Base-by-base conservation (phyloP, 1,284 basidiomycete species). In the Cryptococcus sp. region DNA sequence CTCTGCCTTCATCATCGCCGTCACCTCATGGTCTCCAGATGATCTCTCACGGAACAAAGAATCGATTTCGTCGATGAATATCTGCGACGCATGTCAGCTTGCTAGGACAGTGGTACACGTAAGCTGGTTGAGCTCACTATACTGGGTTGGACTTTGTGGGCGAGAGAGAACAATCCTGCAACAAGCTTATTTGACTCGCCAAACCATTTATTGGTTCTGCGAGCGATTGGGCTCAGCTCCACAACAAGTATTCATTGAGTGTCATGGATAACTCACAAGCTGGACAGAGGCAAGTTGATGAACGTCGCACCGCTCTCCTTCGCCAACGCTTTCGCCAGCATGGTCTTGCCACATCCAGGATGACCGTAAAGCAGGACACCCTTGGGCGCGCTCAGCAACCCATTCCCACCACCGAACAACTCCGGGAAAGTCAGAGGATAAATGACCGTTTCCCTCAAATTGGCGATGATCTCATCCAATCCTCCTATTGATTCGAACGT, bases 1-100 rank as follows among this genome's bases (percentile, higher is more conserved):
- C 75, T 99, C 95, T 1, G 95, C 95, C 81, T 99, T 99, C 87
- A 99, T 96, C 93, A 98, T 98, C 5, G 89, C 92, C 25, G 93
- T 98, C 48, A 94, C 95, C 73, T 99, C 96, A 78, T 99, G 96
- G 72, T 99, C 96, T 13, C 89, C 88, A 54, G 87, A 85, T 13
- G 81, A 81, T 62, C 96, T 83, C 76, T 97, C 92, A 56, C 95
- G 83, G 77, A 99, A 81, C 78, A 99, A 93, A 8, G 90, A 91
- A 74, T 90, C 88, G 59, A 90, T 89, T 77, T 90, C 88, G 75
- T 90, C 88, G 70, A 90, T 89, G 75, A 90, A 90, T 61, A 90
- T 87, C 78, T 80, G 62, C 15, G 3, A 16, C 3, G 11, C 17
- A 3, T 25, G 42, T 17, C 44, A 35, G 5, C n/a, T 13, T 50